A percentile compares a stretch with the other conserved stretches of the same genome.
These are phyloP conservation scores for Mycena sanguinolenta DNA, from an alignment of 768 basidiomycete genomes.

Conservation along the genomic window DNA sequence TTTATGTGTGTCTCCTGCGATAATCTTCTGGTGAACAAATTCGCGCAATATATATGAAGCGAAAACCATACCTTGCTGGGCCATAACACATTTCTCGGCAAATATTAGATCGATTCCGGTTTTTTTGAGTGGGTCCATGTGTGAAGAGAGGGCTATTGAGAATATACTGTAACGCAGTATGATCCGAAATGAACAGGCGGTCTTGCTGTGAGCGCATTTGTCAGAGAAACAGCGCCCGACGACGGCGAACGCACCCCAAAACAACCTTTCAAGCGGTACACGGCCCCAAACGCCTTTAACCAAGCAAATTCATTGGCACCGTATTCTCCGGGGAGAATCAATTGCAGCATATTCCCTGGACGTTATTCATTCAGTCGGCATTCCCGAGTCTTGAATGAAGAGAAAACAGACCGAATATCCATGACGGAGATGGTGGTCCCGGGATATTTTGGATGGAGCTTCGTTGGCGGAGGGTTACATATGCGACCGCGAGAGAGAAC, in stretches of 20 bases:
- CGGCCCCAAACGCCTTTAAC: conserved; percentile 5
- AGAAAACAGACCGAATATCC: neutral
- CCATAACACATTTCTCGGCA: neutral
- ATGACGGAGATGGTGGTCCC: neutral
- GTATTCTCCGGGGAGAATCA: conserved; percentile 5
- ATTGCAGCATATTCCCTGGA: conserved; percentile 8
- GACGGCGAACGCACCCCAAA: conserved; percentile 1
- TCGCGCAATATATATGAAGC: neutral
- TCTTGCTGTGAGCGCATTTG: conserved; percentile 1
- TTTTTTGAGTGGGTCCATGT: neutral
- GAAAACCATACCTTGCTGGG: neutral
- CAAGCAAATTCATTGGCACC: conserved; percentile 22
- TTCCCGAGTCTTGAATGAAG: neutral
- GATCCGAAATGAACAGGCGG: conserved; percentile 16
- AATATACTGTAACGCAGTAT: conserved; percentile 4
- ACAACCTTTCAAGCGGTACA: conserved; percentile 10
- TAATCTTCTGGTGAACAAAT: neutral
- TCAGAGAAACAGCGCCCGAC: neutral
- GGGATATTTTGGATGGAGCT: neutral
- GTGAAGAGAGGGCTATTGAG: conserved; percentile 8
- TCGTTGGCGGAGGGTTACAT: neutral
- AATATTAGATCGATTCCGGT: neutral
- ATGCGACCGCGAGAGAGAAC: neutral
- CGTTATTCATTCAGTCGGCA: neutral
- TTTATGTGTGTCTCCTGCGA: neutral